These are phyloP conservation scores for Wickerhamomyces sp. DNA, from an alignment of 1,139 yeast species.

Conservation along the genomic window DNA sequence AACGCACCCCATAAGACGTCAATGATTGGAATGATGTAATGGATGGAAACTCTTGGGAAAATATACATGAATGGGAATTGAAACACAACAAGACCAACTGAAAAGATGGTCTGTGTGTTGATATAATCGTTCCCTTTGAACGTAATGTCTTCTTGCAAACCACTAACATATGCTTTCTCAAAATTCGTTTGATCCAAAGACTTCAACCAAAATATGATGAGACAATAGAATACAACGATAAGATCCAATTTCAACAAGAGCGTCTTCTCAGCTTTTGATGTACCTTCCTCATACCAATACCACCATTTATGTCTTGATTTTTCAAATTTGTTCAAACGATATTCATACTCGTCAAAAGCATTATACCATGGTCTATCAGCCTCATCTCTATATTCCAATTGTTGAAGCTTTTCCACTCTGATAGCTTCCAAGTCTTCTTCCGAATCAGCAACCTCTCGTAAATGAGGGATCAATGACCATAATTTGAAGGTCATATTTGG, in stretches of 20 bases:
- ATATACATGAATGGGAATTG: slow-evolving; percentile 44
- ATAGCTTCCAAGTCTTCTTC: neutral
- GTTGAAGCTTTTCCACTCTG: neutral
- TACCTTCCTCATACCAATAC: slow-evolving; percentile 58
- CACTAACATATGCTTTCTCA: slow-evolving; percentile 61
- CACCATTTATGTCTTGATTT: slow-evolving; percentile 59
- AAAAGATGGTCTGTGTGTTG: slow-evolving; percentile 52
- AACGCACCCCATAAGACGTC: slow-evolving; percentile 66
- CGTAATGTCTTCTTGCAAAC: slow-evolving; percentile 49
- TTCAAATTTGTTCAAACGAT: slow-evolving; percentile 46
- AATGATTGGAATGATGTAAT: slow-evolving; percentile 46
- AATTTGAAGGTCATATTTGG: neutral
- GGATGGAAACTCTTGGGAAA: slow-evolving; percentile 45
- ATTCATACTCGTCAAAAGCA: slow-evolving; percentile 59
- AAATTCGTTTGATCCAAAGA: slow-evolving; percentile 54
- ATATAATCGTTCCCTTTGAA: slow-evolving; percentile 63
- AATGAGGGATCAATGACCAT: slow-evolving; percentile 2
- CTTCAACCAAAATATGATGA: slow-evolving; percentile 68
- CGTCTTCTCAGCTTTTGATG: slow-evolving; percentile 46
- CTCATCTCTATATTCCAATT: slow-evolving; percentile 38
- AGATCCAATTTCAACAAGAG: slow-evolving; percentile 59
- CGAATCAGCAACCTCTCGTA: slow-evolving; percentile 2
- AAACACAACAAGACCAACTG: slow-evolving; percentile 52
- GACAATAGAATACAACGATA: slow-evolving; percentile 52
- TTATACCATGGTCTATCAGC: slow-evolving; percentile 59